Evolutionary conservation across 1,284 basidiomycete genomes (phyloP).

Genomic region (Ganoderma boninense): DNA sequence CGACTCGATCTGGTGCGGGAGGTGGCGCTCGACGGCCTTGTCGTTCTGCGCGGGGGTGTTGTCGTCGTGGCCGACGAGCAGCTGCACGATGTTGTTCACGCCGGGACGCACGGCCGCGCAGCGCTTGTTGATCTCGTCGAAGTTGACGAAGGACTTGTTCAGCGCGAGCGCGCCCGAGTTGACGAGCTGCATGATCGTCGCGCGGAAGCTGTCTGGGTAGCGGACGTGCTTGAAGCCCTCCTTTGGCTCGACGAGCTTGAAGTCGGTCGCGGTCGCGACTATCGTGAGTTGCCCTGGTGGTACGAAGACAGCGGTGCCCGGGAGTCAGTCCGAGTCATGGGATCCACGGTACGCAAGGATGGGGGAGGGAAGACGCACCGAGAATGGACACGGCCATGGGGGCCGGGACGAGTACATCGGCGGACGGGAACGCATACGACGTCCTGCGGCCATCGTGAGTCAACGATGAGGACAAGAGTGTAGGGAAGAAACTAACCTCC

Average conservation of each 20-base stretch:
- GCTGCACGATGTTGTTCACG: conserved; percentile 23
- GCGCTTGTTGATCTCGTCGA: conserved; percentile 26
- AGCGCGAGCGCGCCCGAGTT: conserved; percentile 21
- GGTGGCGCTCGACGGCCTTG: conserved; percentile 18
- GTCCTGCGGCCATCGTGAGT: neutral
- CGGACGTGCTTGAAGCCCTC: conserved; percentile 18
- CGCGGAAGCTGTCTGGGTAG: conserved; percentile 24
- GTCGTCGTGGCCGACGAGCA: conserved; percentile 20
- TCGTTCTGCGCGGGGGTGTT: conserved; percentile 24
- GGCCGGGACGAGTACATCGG: conserved; percentile 22
- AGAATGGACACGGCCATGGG: conserved; percentile 23
- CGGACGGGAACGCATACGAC: conserved; percentile 20
- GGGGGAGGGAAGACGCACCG: neutral
- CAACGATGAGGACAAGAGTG: neutral
- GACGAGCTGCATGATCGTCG: conserved; percentile 23
- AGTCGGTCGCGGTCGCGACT: conserved; percentile 24
- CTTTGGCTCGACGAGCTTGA: conserved; percentile 19
- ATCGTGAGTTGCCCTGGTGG: conserved; percentile 20
- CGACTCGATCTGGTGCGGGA: conserved; percentile 18
- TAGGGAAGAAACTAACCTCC: conserved; percentile 5
- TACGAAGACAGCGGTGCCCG: no score
- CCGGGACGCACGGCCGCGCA: conserved; percentile 19
- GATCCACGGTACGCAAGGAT: no score
- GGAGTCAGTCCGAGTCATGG: no score
- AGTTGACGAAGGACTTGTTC: conserved; percentile 24